These are phyloP conservation scores for Cryptococcus maquisensis DNA, from an alignment of 1,284 basidiomycete species.

Conservation along the genomic window DNA sequence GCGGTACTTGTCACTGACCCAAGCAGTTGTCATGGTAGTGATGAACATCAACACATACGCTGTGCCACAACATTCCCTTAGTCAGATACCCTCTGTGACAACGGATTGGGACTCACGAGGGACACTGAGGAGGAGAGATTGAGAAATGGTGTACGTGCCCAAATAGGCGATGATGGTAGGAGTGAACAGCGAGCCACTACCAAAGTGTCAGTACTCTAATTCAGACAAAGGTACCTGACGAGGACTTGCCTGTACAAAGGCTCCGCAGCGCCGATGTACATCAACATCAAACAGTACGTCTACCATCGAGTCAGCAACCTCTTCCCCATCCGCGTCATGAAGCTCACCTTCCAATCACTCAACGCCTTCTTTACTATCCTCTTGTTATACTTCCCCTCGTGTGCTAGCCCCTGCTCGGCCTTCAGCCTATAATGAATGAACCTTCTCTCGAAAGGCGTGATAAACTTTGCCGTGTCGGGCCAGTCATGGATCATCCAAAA, in stretches of 20 bases:
- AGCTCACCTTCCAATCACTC: slow-evolving; percentile 37
- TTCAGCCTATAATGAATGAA: slow-evolving; percentile 40
- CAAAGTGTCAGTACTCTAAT: neutral
- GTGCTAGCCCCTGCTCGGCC: slow-evolving; percentile 39
- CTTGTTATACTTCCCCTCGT: slow-evolving; percentile 31
- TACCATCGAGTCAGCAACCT: neutral
- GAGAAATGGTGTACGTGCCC: slow-evolving; percentile 44
- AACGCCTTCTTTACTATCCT: slow-evolving; percentile 30
- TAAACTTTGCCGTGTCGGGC: slow-evolving; percentile 43
- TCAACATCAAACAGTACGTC: slow-evolving; percentile 40
- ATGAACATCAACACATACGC: slow-evolving; percentile 52
- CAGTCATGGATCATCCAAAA: slow-evolving; percentile 47
- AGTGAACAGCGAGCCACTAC: slow-evolving; percentile 38
- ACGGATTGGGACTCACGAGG: slow-evolving; percentile 20
- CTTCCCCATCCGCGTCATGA: neutral
- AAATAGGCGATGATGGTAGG: slow-evolving; percentile 49
- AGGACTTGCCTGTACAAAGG: slow-evolving; percentile 45
- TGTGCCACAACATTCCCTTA: no score
- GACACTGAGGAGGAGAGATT: slow-evolving; percentile 48
- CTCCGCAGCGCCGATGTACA: slow-evolving; percentile 48
- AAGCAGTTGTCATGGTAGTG: slow-evolving; percentile 49
- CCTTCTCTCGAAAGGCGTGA: slow-evolving; percentile 38
- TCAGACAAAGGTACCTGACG: slow-evolving; percentile 20
- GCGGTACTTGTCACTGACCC: slow-evolving; percentile 44
- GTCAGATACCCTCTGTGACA: neutral